Base-by-base conservation (phyloP, 2,329 filamentous ascomycete species). In the Colletotrichum sp. region DNA sequence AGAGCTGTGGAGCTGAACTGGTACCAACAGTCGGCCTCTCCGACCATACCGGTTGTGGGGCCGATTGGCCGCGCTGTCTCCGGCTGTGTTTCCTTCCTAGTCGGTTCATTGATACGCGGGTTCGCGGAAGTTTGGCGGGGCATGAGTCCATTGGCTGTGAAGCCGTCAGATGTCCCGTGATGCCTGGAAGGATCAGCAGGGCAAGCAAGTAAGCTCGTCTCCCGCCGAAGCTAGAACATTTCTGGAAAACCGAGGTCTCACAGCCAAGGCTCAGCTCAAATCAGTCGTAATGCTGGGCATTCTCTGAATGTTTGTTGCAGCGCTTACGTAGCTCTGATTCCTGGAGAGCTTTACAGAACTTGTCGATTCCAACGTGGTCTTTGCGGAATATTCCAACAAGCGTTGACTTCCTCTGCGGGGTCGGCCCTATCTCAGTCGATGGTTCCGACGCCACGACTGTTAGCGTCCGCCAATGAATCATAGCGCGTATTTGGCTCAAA, bases 11-110 rank as follows among this genome's bases (percentile, higher is more conserved):
- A 27, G 27, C 43, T 58, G 39, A 58, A n/a, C 13, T 58, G 62
- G 39, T 15, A 15, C 56, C 36, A 71, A 61, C 27, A 15, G 15
- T 68, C 73, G 70, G 73, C 64, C 16, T 75, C 58, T 32, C 70
- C 73, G 73, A 61, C 43, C 32, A 18, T 12, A 10, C 43, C 64
- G 64, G n/a, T n/a, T 36, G 73, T 39, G 73, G 73, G 70, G 65
- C 70, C 64, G 70, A 65, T 58, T 48, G 70, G 73, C 64, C 58
- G 34, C 28, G 30, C 28, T 39, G 10, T 25, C 30, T 28, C 67
- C 43, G 71, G 48, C 27, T 56, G 15, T 39, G 36, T 43, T 0
- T 9, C 16, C n/a, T 64, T 27, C 32, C 61, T 36, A 15, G 22
- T 4, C 25, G n/a, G 13, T 52, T 52, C 0, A 52, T 2, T 52